phyloP scores from a whole-genome alignment of 2,329 filamentous ascomycete species.

The Fusarium circinatum region DNA sequence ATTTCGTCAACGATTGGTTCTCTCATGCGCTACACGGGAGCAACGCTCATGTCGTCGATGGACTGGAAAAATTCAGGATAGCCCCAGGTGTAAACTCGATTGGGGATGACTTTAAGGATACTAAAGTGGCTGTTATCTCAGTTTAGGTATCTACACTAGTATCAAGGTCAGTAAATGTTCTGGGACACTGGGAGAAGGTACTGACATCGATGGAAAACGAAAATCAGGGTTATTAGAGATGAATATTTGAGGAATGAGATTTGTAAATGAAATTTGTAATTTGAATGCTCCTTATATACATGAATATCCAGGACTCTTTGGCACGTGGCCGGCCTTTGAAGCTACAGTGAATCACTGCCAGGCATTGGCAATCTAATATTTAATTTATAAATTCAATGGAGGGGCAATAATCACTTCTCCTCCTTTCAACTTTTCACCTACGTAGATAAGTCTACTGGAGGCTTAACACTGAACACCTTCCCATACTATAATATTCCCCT shows the following conservation, averaged over 20 bases:
- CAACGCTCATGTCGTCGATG: not conserved
- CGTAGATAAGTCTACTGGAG: not conserved
- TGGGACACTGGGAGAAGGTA: not conserved
- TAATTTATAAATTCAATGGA: not conserved
- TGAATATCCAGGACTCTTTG: not conserved
- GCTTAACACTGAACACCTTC: not conserved
- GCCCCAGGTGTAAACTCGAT: not conserved
- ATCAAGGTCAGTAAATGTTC: not conserved
- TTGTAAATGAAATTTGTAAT: not conserved
- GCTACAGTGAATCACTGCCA: not conserved
- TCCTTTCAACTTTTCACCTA: not conserved
- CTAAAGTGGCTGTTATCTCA: not conserved
- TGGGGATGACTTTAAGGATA: no score
- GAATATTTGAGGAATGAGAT: not conserved
- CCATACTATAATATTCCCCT: not conserved
- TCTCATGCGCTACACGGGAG: not conserved
- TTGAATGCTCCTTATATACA: not conserved
- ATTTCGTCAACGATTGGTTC: not conserved
- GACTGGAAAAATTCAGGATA: not conserved
- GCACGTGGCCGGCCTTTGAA: not conserved
- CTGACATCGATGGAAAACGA: not conserved
- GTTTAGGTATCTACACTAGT: not conserved
- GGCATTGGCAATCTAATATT: not conserved
- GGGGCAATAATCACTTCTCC: not conserved
- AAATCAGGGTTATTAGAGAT: not conserved